phyloP scores from a whole-genome alignment of 208 protist species.

The Wallacemonas rigidus region DNA sequence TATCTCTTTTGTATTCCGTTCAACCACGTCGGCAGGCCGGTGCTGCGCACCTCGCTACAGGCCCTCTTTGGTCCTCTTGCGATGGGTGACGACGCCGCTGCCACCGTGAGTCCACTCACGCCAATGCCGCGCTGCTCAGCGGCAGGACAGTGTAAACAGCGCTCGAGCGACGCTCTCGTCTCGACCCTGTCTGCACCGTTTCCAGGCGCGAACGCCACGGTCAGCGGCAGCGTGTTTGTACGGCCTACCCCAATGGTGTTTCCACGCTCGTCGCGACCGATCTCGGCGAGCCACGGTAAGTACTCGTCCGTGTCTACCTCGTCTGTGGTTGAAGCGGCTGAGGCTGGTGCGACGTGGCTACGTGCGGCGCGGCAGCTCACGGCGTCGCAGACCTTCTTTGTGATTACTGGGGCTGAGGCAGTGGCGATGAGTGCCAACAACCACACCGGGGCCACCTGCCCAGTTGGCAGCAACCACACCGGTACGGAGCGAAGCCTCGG shows the following conservation, averaged over 20 bases:
- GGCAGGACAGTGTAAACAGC: too few relatives aligned
- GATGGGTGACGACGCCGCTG: too few relatives aligned
- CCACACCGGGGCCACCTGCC: not conserved
- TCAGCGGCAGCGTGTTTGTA: too few relatives aligned
- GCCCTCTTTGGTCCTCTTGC: constrained; percentile 30
- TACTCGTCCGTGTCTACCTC: not conserved
- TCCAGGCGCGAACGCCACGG: not conserved
- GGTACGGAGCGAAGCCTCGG: too few relatives aligned
- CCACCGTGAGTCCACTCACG: too few relatives aligned
- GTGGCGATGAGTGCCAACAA: not conserved
- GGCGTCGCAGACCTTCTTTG: constrained; percentile 40
- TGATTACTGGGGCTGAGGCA: constrained; percentile 41
- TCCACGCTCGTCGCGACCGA: too few relatives aligned
- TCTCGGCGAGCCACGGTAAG: too few relatives aligned
- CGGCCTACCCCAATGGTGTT: too few relatives aligned
- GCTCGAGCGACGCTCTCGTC: not conserved
- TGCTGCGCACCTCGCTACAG: constrained; percentile 18
- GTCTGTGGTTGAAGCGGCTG: not conserved
- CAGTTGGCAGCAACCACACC: too few relatives aligned
- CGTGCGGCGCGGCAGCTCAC: constrained; percentile 34
- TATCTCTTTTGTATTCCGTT: constrained; percentile 38
- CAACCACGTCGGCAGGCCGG: constrained; percentile 35
- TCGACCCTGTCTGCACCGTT: not conserved
- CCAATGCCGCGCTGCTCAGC: too few relatives aligned
- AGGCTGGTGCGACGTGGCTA: not conserved